Evolutionary conservation across 805 yeast species (phyloP), one percentile per base, ranked within the genome.

Genomic region (Isabelozyma gotoi): DNA sequence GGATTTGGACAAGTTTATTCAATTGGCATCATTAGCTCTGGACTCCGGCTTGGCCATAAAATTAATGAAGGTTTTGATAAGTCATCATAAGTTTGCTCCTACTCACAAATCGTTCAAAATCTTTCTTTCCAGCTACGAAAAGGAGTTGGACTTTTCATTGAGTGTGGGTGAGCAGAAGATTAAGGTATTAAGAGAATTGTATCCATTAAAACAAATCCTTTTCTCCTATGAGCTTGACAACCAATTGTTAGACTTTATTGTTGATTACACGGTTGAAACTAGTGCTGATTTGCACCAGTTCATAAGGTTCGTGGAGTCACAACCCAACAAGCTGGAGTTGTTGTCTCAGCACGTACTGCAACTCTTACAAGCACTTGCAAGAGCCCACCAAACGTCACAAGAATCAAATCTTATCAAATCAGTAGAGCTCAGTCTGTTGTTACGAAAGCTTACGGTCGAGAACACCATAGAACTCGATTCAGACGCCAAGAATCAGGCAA

Each of bases 241-340:
- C 1, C 40, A 48, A 2, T 34, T 53, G 10, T 56, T 68, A 33
- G 39, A 48, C 18, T 43, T 64, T 10, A 45, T 67, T 15, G 43
- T 65, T 31, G 42, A 48, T 15, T 45, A 53, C 27, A 45, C 51
- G 2, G 55, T 66, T 8, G 47, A 53, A 15, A 55, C 55, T 35
- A 41, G 46, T 2, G 50, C 45, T 21, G 72, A 67, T n/a, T 55
- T 67, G 31, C 53, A 59, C 12, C 63, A 62, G 21, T 55, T 67
- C 32, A 32, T 64, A 5, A 47, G 49, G 16, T 50, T 67, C 17
- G 52, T 55, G 2, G 50, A 45, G 12, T 10, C 29, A 10, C 29
- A 24, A n/a, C 29, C 29, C 29, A 24, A 24, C 29, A 24, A 24
- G 12, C 12, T 7, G 29, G n/a, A 24, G 29, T 24, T 24, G 29